Evolutionary conservation across 1,139 yeast genomes (phyloP).

Genomic region (Sugiyamaella japonica): DNA sequence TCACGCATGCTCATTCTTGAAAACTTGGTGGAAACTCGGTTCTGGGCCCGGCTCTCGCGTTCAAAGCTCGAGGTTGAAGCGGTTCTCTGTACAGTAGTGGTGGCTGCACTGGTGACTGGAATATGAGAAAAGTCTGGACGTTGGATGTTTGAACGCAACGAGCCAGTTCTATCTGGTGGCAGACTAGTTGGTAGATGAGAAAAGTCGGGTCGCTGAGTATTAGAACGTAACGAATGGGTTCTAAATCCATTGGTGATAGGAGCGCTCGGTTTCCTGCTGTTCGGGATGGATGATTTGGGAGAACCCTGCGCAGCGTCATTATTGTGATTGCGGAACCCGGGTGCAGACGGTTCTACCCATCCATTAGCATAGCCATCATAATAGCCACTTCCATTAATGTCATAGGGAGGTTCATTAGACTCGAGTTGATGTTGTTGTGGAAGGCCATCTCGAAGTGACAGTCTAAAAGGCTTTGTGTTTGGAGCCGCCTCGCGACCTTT

Average conservation of each 20-base stretch:
- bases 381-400: constrained; percentile 6
- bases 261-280: not conserved
- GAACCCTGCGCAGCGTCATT: not conserved
- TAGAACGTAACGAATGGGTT: constrained; percentile 18
- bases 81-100: constrained; percentile 15
- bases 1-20: constrained; percentile 19
- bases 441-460: constrained; percentile 23
- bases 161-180: constrained; percentile 14
- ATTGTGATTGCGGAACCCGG: not conserved
- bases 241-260: constrained; percentile 16
- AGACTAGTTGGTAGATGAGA: constrained; percentile 5
- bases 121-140: constrained; percentile 11
- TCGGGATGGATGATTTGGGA: not conserved
- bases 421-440: constrained; percentile 1
- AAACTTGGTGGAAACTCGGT: constrained; percentile 6
- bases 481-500: constrained; percentile 19
- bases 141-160: constrained; percentile 6
- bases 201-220: constrained; percentile 12
- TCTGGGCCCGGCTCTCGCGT: constrained; percentile 10
- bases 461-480: constrained; percentile 15
- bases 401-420: not conserved
- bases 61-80: constrained; percentile 20
- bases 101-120: not conserved
- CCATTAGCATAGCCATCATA: constrained; percentile 7
- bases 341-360: constrained; percentile 10